phyloP scores from a whole-genome alignment of 2,329 filamentous ascomycete species.

The Neofusicoccum umdonicola region DNA sequence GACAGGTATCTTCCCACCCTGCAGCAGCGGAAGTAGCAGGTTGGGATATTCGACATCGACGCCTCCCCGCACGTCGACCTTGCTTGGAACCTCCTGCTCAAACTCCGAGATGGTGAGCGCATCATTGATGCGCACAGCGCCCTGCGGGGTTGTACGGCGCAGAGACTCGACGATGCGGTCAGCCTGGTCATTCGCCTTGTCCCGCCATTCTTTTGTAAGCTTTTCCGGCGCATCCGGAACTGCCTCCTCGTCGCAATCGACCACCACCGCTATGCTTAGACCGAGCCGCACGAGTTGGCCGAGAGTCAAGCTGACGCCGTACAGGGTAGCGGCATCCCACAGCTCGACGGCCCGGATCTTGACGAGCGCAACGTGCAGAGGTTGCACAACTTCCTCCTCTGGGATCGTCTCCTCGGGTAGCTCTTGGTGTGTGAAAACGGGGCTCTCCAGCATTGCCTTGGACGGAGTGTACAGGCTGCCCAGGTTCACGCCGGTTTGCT shows the following conservation, averaged over 20 bases:
- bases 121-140: conserved; percentile 67
- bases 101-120: conserved; percentile 42
- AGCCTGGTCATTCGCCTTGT: conserved; percentile 60
- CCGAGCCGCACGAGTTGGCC: conserved; percentile 80
- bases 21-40: conserved; percentile 64
- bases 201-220: conserved; percentile 37
- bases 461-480: conserved; percentile 60
- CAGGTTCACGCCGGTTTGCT: conserved; percentile 56
- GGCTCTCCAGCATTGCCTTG: conserved; percentile 57
- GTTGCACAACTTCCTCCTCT: conserved; percentile 35
- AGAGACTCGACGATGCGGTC: conserved; percentile 73
- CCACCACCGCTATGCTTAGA: conserved; percentile 75
- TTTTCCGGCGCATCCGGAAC: conserved; percentile 30
- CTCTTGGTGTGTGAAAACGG: conserved; percentile 58
- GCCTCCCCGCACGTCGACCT: conserved; percentile 33
- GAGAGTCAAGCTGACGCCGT: conserved; percentile 78
- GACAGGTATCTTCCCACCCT: conserved; percentile 67
- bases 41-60: conserved; percentile 44
- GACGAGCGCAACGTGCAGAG: conserved; percentile 76
- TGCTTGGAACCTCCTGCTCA: conserved; percentile 28
- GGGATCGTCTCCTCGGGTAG: conserved; percentile 35
- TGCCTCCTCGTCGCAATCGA: conserved; percentile 62
- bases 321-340: conserved; percentile 66
- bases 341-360: conserved; percentile 75
- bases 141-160: conserved; percentile 65